Evolutionary conservation across 768 basidiomycete genomes (phyloP).

Genomic region (Leccinum sublutescens): DNA sequence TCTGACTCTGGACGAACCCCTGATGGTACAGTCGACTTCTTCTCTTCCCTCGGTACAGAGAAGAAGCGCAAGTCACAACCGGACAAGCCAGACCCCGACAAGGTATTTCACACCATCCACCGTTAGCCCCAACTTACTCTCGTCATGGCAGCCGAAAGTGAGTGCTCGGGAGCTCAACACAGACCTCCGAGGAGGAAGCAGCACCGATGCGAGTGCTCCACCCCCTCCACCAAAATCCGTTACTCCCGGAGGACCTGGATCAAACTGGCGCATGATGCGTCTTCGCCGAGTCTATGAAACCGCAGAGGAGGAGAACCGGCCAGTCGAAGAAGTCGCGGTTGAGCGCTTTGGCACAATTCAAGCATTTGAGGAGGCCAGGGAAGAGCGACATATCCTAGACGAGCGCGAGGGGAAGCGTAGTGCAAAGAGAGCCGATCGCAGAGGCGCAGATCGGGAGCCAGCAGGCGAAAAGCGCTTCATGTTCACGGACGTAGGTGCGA

Average conservation of each 20-base stretch:
- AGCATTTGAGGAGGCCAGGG: constrained; percentile 85
- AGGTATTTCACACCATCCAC: constrained; percentile 41
- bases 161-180: constrained; percentile 63
- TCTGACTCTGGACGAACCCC: constrained; percentile 44
- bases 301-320: constrained; percentile 76
- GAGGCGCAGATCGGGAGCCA: constrained; percentile 37
- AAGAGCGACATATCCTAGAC: constrained; percentile 83
- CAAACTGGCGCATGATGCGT: constrained; percentile 98
- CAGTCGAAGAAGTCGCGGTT: constrained; percentile 75
- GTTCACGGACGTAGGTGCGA: constrained; percentile 64
- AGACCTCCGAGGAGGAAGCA: constrained; percentile 47
- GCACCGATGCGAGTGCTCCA: constrained; percentile 38
- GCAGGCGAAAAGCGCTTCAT: constrained; percentile 55
- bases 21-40: constrained; percentile 78
- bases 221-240: constrained; percentile 43
- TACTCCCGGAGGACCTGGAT: constrained; percentile 87
- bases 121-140: constrained; percentile 5
- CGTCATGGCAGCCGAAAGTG: constrained; percentile 48
- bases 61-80: constrained; percentile 62
- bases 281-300: constrained; percentile 86
- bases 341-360: constrained; percentile 86
- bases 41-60: constrained; percentile 82
- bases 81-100: constrained; percentile 66
- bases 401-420: constrained; percentile 64
- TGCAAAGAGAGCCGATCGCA: constrained; percentile 35